These are phyloP conservation scores for Curvularia lunata DNA, from an alignment of 2,329 filamentous ascomycete genomes.

Conservation along the genomic window DNA sequence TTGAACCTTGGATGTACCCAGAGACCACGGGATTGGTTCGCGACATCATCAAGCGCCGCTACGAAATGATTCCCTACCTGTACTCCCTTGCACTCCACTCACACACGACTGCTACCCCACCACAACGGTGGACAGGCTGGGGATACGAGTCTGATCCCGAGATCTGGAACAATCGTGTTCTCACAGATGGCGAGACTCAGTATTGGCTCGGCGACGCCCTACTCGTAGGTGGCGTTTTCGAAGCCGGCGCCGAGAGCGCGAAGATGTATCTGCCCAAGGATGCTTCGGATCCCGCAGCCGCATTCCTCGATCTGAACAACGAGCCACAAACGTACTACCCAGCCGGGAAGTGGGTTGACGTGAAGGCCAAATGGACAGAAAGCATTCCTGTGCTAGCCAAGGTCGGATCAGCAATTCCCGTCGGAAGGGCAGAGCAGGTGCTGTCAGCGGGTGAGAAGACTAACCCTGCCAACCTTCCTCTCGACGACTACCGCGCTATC, in stretches of 20 bases:
- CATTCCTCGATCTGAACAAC: slow-evolving; percentile 70
- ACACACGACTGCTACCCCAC: slow-evolving; percentile 66
- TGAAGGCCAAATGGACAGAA: slow-evolving; percentile 59
- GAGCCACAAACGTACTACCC: slow-evolving; percentile 64
- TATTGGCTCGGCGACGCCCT: slow-evolving; percentile 75
- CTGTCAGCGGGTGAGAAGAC: slow-evolving; percentile 58
- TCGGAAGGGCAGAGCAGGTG: slow-evolving; percentile 60
- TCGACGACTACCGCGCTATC: slow-evolving; percentile 63
- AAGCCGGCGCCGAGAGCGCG: slow-evolving; percentile 61
- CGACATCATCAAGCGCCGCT: slow-evolving; percentile 70
- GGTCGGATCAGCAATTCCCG: slow-evolving; percentile 61
- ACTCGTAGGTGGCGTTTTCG: slow-evolving; percentile 71
- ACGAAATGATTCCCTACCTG: slow-evolving; percentile 74
- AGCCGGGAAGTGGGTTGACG: slow-evolving; percentile 61
- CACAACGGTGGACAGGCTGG: slow-evolving; percentile 76
- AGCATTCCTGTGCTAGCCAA: slow-evolving; percentile 64
- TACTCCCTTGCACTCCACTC: slow-evolving; percentile 70
- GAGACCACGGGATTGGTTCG: slow-evolving; percentile 68
- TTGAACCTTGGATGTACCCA: slow-evolving; percentile 80
- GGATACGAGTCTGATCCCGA: slow-evolving; percentile 71
- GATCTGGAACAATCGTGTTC: slow-evolving; percentile 64
- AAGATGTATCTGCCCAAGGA: slow-evolving; percentile 67
- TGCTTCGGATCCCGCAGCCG: slow-evolving; percentile 52
- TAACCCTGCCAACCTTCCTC: slow-evolving; percentile 54
- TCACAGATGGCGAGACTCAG: slow-evolving; percentile 71